Evolutionary conservation across 2,329 filamentous ascomycete genomes (phyloP), one percentile per base, ranked within the genome.

Genomic region (Talaromyces sp.): DNA sequence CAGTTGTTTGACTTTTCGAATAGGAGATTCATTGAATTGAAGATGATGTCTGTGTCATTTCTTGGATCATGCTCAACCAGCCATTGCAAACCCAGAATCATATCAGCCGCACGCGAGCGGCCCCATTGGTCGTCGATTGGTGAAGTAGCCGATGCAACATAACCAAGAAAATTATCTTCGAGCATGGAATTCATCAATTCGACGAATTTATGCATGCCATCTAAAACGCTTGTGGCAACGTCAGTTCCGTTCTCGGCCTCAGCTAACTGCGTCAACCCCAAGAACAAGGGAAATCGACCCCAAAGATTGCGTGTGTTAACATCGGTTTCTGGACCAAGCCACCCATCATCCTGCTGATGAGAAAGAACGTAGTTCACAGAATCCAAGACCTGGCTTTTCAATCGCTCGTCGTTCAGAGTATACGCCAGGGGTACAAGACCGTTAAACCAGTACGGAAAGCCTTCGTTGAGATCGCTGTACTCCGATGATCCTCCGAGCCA

Each of bases 381-480:
- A 5, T 73, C 67, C 19, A 78, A 76, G 8, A 84, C 81, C 66
- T 87, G 84, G 0, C 67, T 69, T 68, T 84, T 83, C n/a, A 87
- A 73, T 5, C 80, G 73, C 3, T 74, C 68, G 69, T 87, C 81
- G 60, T 84, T 76, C 4, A 84, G 72, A 0, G 73, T 74, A 66
- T 83, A 87, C 1, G 85, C 84, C 27, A 87, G 77, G 19, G 85
- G 84, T 1, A 87, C 84, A 1, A 86, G 75, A 3, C 81, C 83
- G 68, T 87, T 87, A 69, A 86, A 83, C 83, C 85, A 87, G 71
- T 87, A 88, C 0, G 85, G 83, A 31, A 82, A 79, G 1, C 80
- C 83, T 74, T 87, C 85, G 68, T 86, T 80, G 2, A 87, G 74
- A 24, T 74, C 73, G 13, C 79, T 84, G 69, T 87, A 87, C 68